Evolutionary conservation across 257 asterid species (phyloP), one percentile per base, ranked within the genome.

Genomic region (Jasminum sambac): DNA sequence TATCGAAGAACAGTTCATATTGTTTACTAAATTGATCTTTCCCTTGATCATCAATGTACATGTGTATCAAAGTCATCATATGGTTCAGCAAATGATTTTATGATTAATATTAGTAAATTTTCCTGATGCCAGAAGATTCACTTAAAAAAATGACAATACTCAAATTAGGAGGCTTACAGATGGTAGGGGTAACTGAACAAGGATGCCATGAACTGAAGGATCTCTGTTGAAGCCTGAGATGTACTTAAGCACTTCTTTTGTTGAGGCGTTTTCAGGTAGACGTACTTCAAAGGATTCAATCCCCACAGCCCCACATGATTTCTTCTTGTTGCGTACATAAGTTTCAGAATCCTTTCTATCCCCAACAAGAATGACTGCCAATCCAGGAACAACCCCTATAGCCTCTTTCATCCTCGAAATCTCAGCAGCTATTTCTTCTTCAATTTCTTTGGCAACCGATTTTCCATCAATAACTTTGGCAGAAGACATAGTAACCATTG

Each of bases 101-200:
- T 9, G 11, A 21, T 21, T 19, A 19, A 2, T 55, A 25, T 55
- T 26, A 1, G 16, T 9, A 8, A 55, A 57, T 34, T 38, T 39
- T 21, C 30, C 59, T 40, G 60, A 39, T 48, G 55, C 64, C 44
- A 14, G 26, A 58, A 23, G 72, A 26, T 50, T 42, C 42, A 63
- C 40, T 6, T 10, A 11, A 55, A 74, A 21, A 11, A 14, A 52
- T 52, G 11, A 37, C 17, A 72, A 34, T 64, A 24, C 23, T 30
- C 38, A 24, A 46, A 67, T 25, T 66, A 42, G 39, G 79, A 64
- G 72, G 73, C 86, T 81, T 89, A 94, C 99, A 5, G 90, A 77
- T 67, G 99, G 99, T 55, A 94, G 75, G n/a, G 97, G 99, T 77
- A 94, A 76, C 91, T 94, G 99, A 77, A 94, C 98, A 74, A 94